Percentiles rank a stretch among this genome's conserved stretches.
phyloP scores from a whole-genome alignment of 805 yeast species.

The Metschnikowia cubensis region DNA sequence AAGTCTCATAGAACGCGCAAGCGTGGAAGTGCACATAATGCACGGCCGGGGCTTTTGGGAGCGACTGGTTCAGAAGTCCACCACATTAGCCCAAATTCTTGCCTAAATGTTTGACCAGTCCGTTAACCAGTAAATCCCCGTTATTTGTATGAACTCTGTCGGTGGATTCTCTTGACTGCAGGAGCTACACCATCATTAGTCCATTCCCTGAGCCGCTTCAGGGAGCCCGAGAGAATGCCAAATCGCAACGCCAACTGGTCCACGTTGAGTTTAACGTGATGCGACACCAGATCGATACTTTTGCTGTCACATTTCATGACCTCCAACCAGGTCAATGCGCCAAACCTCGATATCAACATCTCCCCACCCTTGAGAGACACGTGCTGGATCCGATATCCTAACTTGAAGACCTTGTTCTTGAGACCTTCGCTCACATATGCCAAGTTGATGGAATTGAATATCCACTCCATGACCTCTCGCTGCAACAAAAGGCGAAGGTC shows the following conservation, averaged over 20 bases:
- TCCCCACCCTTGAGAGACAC: constrained; percentile 54
- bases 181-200: constrained; percentile 45
- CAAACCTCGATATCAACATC: constrained; percentile 56
- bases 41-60: too few species aligned
- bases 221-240: constrained; percentile 34
- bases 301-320: constrained; percentile 19
- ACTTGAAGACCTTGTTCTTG: constrained; percentile 37
- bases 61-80: too few species aligned
- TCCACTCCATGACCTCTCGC: constrained; percentile 64
- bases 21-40: too few species aligned
- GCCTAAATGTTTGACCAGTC: too few species aligned
- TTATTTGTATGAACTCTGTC: background rate
- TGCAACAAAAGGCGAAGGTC: constrained; percentile 55
- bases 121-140: too few species aligned
- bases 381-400: constrained; percentile 47
- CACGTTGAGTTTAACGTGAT: constrained; percentile 38
- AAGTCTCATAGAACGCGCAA: too few species aligned
- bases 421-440: background rate
- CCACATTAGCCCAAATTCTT: too few species aligned
- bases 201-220: constrained; percentile 64
- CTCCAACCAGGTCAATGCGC: constrained; percentile 25
- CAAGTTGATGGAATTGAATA: constrained; percentile 49
- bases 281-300: background rate
- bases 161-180: constrained; percentile 40
- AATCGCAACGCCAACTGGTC: constrained; percentile 46